These are phyloP conservation scores for Lepiota venenata DNA, from an alignment of 768 basidiomycete species.

Conservation along the genomic window DNA sequence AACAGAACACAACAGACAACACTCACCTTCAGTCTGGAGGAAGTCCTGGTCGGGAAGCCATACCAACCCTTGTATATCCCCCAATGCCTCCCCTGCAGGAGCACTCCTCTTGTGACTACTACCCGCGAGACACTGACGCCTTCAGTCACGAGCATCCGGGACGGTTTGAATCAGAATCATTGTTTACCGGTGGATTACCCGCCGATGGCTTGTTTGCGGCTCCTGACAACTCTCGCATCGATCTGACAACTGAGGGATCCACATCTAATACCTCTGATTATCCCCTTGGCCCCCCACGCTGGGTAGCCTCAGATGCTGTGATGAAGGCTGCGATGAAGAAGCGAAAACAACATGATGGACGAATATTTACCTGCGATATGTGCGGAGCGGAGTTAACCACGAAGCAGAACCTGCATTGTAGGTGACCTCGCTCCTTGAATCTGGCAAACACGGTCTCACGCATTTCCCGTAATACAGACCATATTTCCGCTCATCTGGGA, in stretches of 20 bases:
- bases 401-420: constrained; percentile 10
- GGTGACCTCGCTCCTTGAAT: not conserved
- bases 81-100: no score
- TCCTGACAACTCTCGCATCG: no score
- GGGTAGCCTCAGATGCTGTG: constrained; percentile 6
- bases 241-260: no score
- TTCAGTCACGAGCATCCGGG: no score
- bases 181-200: no score
- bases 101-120: no score
- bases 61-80: not conserved
- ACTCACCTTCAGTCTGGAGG: not conserved
- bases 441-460: no score
- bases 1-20: constrained; percentile 2
- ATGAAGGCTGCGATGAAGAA: constrained; percentile 4
- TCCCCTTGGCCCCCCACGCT: not conserved
- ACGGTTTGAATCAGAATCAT: no score
- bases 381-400: constrained; percentile 1
- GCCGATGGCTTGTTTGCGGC: no score
- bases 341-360: constrained; percentile 1
- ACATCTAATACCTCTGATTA: no score
- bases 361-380: not conserved
- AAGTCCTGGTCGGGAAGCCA: not conserved
- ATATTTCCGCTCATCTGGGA: constrained; percentile 1
- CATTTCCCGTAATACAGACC: not conserved
- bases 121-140: no score